Evolutionary conservation across 192 early-diverging fungal species (phyloP).

Genomic region (Gigaspora rosea): DNA sequence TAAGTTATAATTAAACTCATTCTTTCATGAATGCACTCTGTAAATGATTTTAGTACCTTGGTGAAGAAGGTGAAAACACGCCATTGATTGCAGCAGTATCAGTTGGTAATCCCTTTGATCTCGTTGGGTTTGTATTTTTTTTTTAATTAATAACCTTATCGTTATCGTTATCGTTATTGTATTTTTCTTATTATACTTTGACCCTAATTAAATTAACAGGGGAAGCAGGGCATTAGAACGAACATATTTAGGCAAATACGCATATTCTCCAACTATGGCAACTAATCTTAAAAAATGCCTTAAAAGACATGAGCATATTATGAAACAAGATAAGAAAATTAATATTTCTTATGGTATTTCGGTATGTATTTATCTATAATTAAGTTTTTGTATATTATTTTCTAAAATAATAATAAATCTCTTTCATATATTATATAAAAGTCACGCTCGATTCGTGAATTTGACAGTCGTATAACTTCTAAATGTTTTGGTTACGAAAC

Average conservation of each 20-base stretch:
- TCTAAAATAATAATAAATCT: background rate
- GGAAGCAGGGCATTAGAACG: constrained; percentile 35
- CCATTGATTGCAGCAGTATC: constrained; percentile 75
- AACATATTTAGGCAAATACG: constrained; percentile 37
- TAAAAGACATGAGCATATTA: constrained; percentile 37
- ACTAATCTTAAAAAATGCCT: constrained; percentile 49
- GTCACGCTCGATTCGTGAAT: constrained; percentile 69
- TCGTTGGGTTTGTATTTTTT: constrained; percentile 51
- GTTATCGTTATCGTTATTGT: constrained; percentile 12
- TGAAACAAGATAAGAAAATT: constrained; percentile 33
- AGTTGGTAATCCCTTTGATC: constrained; percentile 87
- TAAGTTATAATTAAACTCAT: no score
- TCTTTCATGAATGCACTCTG: no score
- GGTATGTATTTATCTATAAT: background rate
- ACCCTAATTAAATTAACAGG: constrained; percentile 37
- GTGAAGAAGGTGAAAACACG: constrained; percentile 77
- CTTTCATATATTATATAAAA: background rate
- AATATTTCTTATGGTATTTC: constrained; percentile 12
- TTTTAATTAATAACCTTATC: background rate
- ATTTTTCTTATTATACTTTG: constrained; percentile 18
- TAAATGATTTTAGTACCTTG: constrained; percentile 58
- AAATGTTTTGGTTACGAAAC: constrained; percentile 75
- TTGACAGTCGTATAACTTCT: constrained; percentile 80
- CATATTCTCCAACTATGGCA: constrained; percentile 55
- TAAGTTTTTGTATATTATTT: background rate